A percentile compares a stretch with the other conserved stretches of the same genome.
Evolutionary conservation across 2,329 filamentous ascomycete species (phyloP).

Genomic region (Fusarium incarnatum): DNA sequence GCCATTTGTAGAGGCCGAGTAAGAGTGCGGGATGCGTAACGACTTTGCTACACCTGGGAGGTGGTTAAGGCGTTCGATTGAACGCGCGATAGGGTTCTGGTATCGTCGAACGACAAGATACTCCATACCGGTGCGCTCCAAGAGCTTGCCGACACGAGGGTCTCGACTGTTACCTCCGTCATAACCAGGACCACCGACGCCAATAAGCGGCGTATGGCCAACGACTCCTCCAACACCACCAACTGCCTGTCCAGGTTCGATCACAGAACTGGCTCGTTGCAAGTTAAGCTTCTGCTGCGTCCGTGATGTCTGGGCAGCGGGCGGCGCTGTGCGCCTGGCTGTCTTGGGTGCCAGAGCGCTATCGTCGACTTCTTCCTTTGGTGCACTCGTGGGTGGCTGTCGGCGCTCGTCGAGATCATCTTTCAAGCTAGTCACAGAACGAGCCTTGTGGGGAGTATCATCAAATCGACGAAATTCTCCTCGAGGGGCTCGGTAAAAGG

Average conservation of each 20-base stretch:
- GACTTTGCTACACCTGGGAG: constrained; percentile 65
- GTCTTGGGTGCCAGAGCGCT: constrained; percentile 62
- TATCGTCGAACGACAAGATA: constrained; percentile 80
- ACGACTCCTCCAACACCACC: constrained; percentile 53
- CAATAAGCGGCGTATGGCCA: constrained; percentile 61
- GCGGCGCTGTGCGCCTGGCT: constrained; percentile 55
- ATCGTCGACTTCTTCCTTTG: constrained; percentile 52
- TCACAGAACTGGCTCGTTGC: constrained; percentile 77
- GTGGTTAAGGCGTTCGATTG: constrained; percentile 60
- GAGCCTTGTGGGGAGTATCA: constrained; percentile 54
- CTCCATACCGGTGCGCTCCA: constrained; percentile 77
- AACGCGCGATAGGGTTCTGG: constrained; percentile 76
- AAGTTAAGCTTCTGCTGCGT: constrained; percentile 82
- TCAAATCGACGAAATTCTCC: constrained; percentile 49
- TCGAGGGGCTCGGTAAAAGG: constrained; percentile 60
- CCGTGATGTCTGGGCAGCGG: constrained; percentile 68
- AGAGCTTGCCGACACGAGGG: constrained; percentile 71
- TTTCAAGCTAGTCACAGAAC: constrained; percentile 56
- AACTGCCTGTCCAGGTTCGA: constrained; percentile 69
- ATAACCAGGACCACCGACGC: constrained; percentile 66
- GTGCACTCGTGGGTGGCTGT: constrained; percentile 34
- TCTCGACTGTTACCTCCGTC: constrained; percentile 65
- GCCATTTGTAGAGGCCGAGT: constrained; percentile 54
- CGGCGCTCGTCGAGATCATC: constrained; percentile 39
- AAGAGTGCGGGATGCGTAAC: constrained; percentile 60